Conservation (phyloP, 768 basidiomycete species). For the Tephrocybe sp. region DNA sequence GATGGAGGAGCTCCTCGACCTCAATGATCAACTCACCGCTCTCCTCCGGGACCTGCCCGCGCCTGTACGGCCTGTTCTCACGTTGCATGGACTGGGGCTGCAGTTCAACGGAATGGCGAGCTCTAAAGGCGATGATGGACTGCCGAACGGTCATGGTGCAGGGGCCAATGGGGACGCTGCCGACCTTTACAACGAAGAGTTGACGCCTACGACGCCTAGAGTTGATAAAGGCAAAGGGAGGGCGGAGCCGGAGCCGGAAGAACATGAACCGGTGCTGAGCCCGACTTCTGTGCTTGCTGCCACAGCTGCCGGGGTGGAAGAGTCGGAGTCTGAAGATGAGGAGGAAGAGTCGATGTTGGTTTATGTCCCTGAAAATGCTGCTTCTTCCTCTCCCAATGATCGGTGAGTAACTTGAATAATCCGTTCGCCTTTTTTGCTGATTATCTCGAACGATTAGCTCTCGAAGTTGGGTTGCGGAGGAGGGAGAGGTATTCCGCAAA, state of each 20-base stretch:
- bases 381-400: slow-evolving; percentile 37
- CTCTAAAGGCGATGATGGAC: slow-evolving; percentile 6
- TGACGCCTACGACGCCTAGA: slow-evolving; percentile 53
- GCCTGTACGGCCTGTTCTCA: slow-evolving; percentile 36
- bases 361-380: slow-evolving; percentile 29
- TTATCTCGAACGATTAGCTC: slow-evolving; percentile 43
- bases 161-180: slow-evolving; percentile 10
- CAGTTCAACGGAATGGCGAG: slow-evolving; percentile 27
- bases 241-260: slow-evolving; percentile 66
- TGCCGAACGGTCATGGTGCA: slow-evolving; percentile 14
- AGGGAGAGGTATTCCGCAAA: slow-evolving; percentile 95
- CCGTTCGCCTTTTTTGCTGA: slow-evolving; percentile 2
- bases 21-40: slow-evolving; percentile 70
- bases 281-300: slow-evolving; percentile 52
- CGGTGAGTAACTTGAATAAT: slow-evolving; percentile 37
- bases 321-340: slow-evolving; percentile 49
- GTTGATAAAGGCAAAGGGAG: slow-evolving; percentile 79
- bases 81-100: slow-evolving; percentile 45
- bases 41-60: slow-evolving; percentile 49
- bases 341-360: slow-evolving; percentile 36
- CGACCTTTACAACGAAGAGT: slow-evolving; percentile 27
- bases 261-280: slow-evolving; percentile 68
- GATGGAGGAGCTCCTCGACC: slow-evolving; percentile 62
- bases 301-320: slow-evolving; percentile 38
- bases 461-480: slow-evolving; percentile 84